phyloP scores from a whole-genome alignment of 805 yeast species.

The Candida fluviatilis region DNA sequence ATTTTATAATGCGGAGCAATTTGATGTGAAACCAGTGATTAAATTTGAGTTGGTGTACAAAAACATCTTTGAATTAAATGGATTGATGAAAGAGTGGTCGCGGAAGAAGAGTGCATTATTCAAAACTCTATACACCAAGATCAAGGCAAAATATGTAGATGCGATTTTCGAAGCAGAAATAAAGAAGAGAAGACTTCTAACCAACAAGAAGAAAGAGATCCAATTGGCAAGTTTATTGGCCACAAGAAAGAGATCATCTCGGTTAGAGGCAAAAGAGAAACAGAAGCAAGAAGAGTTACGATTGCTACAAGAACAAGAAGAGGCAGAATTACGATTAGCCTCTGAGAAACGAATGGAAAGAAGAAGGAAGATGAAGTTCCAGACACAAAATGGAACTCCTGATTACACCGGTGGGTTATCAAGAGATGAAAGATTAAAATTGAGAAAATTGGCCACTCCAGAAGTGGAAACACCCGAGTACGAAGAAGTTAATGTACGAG shows the following conservation, averaged over 20 bases:
- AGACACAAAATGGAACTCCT: constrained; percentile 3
- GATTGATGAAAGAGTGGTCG: constrained; percentile 15
- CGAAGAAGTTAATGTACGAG: too few species aligned
- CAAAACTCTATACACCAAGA: constrained; percentile 15
- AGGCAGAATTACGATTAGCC: constrained; percentile 41
- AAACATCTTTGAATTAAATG: constrained; percentile 27
- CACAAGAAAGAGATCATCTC: constrained; percentile 68
- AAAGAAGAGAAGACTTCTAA: constrained; percentile 49
- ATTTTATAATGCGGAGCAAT: constrained; percentile 20
- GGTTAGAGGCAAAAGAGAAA: constrained; percentile 62
- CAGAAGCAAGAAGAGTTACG: constrained; percentile 51
- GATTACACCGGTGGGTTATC: constrained; percentile 22
- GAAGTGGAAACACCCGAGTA: constrained; percentile 4
- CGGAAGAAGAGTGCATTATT: constrained; percentile 21
- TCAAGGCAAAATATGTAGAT: constrained; percentile 16
- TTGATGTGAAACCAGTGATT: constrained; percentile 24
- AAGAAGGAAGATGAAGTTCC: constrained; percentile 20
- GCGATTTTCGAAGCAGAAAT: constrained; percentile 38
- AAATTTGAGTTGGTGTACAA: constrained; percentile 28
- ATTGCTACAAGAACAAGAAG: constrained; percentile 41
- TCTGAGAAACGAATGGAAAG: constrained; percentile 39
- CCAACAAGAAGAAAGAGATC: constrained; percentile 56
- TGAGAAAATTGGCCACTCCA: constrained; percentile 19
- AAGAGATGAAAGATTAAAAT: constrained; percentile 30
- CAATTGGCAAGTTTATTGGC: constrained; percentile 61